Evolutionary conservation across 1,284 basidiomycete genomes (phyloP).

Genomic region (Apiotrichum gamsii): DNA sequence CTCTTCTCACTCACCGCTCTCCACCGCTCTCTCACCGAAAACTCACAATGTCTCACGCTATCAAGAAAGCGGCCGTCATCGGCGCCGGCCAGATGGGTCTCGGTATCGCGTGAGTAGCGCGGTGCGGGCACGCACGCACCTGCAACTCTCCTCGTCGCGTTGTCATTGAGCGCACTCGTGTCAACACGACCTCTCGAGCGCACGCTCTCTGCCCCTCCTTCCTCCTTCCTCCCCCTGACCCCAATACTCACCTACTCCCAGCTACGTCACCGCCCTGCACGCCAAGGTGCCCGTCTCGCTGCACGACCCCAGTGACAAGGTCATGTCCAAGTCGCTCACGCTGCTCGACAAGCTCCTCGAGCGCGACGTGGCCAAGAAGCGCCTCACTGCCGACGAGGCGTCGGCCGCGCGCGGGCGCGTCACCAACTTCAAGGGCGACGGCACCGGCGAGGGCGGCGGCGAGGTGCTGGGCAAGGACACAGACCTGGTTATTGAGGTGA

Average conservation of each 20-base stretch:
- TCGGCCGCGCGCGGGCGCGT: constrained; percentile 66
- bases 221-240: not conserved
- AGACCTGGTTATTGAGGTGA: constrained; percentile 83
- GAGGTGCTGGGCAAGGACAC: constrained; percentile 58
- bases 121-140: too few relatives aligned
- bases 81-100: constrained; percentile 46
- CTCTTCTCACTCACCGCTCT: too few relatives aligned
- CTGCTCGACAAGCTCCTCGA: constrained; percentile 63
- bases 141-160: too few relatives aligned
- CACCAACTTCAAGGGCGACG: constrained; percentile 51
- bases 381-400: constrained; percentile 62
- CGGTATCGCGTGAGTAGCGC: constrained; percentile 38
- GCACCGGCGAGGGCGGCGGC: constrained; percentile 25
- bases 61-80: constrained; percentile 37
- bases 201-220: not conserved
- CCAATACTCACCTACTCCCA: constrained; percentile 6
- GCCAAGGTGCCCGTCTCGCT: constrained; percentile 35
- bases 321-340: constrained; percentile 28
- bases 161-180: too few relatives aligned
- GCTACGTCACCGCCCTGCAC: constrained; percentile 41
- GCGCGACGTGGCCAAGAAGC: constrained; percentile 83
- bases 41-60: constrained; percentile 10
- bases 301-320: constrained; percentile 36
- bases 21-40: too few relatives aligned
- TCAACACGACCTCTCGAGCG: too few relatives aligned